phyloP scores from a whole-genome alignment of 805 yeast species.

The Myxozyma melibiosi region DNA sequence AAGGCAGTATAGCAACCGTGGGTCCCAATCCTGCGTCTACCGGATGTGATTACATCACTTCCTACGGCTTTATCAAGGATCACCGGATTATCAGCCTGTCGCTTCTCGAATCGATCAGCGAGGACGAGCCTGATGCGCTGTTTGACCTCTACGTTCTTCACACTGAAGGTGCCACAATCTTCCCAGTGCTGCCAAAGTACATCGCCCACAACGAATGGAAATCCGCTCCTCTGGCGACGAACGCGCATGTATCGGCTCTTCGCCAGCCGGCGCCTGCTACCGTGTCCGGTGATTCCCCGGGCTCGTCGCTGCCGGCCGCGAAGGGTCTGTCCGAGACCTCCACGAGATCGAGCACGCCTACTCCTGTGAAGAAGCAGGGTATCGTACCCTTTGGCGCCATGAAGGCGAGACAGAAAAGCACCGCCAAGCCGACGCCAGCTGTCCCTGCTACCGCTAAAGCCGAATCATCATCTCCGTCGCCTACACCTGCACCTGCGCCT shows the following conservation, averaged over 20 bases:
- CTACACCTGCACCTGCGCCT: not conserved
- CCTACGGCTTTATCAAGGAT: constrained; percentile 9
- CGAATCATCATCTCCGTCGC: not conserved
- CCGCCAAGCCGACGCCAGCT: not conserved
- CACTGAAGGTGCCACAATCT: constrained; percentile 27
- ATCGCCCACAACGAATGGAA: constrained; percentile 22
- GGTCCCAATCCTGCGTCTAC: not conserved
- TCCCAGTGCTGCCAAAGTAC: constrained; percentile 11
- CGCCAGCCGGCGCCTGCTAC: not conserved
- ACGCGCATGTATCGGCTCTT: not conserved
- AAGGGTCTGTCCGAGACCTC: not conserved
- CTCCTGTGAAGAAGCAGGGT: constrained; percentile 20
- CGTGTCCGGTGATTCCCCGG: not conserved
- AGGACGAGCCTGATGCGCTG: constrained; percentile 13
- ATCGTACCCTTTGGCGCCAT: constrained; percentile 23
- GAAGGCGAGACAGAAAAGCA: constrained; percentile 8
- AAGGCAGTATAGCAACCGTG: not conserved
- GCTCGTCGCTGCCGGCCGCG: too few relatives aligned
- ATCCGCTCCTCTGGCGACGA: constrained; percentile 4
- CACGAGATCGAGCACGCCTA: not conserved
- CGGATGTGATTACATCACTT: constrained; percentile 21
- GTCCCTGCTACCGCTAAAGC: constrained; percentile 1
- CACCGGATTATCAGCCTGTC: constrained; percentile 17
- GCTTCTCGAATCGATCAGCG: constrained; percentile 16
- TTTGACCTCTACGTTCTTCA: constrained; percentile 27